A percentile compares a stretch with the other conserved stretches of the same genome.
phyloP scores from a whole-genome alignment of 192 early-diverging fungal genomes.

The Umbelopsis vinacea region DNA sequence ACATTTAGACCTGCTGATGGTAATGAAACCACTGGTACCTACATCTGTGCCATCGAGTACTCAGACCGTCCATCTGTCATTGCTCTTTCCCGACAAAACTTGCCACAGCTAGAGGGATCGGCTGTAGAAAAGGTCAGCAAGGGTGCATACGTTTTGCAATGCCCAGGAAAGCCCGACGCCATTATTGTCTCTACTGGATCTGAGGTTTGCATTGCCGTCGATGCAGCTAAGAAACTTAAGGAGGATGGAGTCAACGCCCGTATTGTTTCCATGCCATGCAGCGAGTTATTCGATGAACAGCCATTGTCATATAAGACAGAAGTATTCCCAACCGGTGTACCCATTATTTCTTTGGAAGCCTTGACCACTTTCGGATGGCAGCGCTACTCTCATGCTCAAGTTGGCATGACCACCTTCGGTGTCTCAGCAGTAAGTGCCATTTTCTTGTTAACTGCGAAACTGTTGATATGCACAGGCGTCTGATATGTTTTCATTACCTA shows the following conservation, averaged over 20 bases:
- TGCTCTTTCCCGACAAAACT: conserved; percentile 88
- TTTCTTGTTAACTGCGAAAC: neutral
- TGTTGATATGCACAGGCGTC: neutral
- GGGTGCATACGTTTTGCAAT: conserved; percentile 86
- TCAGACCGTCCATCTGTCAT: conserved; percentile 75
- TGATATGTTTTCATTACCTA: neutral
- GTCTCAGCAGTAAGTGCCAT: conserved; percentile 48
- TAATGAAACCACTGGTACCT: conserved; percentile 90
- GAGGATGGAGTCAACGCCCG: conserved; percentile 50
- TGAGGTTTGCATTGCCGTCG: conserved; percentile 85
- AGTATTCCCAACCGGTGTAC: conserved; percentile 83
- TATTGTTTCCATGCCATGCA: conserved; percentile 94
- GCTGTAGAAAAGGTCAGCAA: conserved; percentile 78
- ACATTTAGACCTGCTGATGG: conserved; percentile 92
- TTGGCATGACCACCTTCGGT: conserved; percentile 93
- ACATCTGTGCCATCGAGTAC: conserved; percentile 77
- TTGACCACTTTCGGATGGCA: conserved; percentile 88
- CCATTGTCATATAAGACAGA: conserved; percentile 73
- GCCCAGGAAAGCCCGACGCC: conserved; percentile 55
- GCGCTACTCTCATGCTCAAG: conserved; percentile 85
- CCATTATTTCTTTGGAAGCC: conserved; percentile 89
- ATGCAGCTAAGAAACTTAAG: conserved; percentile 62
- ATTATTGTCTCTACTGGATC: conserved; percentile 87
- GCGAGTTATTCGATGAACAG: conserved; percentile 89
- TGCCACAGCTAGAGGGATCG: conserved; percentile 87